Evolutionary conservation across 352 stramenopile species (phyloP), one percentile per base, ranked within the genome.

Genomic region (Phytophthora hibernalis): DNA sequence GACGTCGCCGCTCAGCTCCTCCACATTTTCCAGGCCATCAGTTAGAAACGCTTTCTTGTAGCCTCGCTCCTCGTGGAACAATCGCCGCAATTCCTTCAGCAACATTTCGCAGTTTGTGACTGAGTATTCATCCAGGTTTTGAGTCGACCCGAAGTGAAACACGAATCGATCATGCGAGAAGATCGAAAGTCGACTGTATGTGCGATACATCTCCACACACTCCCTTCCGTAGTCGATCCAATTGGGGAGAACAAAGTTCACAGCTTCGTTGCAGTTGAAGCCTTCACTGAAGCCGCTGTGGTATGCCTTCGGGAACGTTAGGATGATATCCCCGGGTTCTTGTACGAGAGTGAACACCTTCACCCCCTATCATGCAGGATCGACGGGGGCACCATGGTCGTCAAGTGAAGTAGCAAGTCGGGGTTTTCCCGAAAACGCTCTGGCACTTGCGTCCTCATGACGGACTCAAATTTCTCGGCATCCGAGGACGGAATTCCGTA

Each of bases 251-350:
- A 91, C 65, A 65, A 97, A 97, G 60, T 97, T 97, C 47, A 93
- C 89, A 10, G 90, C 90, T 58, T 97, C 90, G 55, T 91, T 94
- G 76, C 90, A 95, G 62, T 96, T 98, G 49, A 98, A 98, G 12
- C 97, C 97, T 74, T 98, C 86, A 68, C 91, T 99, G 71, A 98
- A 99, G 1, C 98, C 98, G 24, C 87, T 83, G 72, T 99, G 98
- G 65, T 98, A 99, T 0, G 95, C 89, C 35, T 97, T 90, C 20
- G 98, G 98, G 65, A 99, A 99, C 4, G 98, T 99, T 16, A 99
- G 72, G 42, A 99, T 87, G 65, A 98, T 99, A 24, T 99, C 94
- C 7, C 97, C 97, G 12, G 96, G 85, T 54, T 98, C 76, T 53
- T 93, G 85, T 6, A 91, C 60, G 3, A 91, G 21, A 15, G 83